Percentiles rank a stretch among this genome's conserved stretches.
Evolutionary conservation across 345 rosid genomes (phyloP).

Genomic region (Dipteronia dyeriana): DNA sequence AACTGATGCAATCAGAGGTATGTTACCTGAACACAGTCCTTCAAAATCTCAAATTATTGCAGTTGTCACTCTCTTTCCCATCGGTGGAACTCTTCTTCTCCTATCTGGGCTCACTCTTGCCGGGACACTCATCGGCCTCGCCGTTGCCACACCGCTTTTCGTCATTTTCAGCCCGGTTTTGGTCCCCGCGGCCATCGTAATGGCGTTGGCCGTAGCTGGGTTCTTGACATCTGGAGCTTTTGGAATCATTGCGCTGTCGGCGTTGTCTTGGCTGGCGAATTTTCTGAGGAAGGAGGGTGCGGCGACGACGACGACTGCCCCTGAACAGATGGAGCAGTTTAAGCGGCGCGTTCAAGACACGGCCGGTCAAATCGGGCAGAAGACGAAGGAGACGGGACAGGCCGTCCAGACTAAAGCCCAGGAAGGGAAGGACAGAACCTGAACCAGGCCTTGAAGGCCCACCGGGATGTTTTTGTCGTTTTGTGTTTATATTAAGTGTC

Average conservation of each 20-base stretch:
- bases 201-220: slow-evolving; percentile 38
- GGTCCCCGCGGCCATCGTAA: slow-evolving; percentile 36
- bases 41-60: slow-evolving; percentile 33
- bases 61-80: slow-evolving; percentile 31
- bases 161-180: slow-evolving; percentile 48
- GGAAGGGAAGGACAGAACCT: slow-evolving; percentile 16
- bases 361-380: slow-evolving; percentile 31
- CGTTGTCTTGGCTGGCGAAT: slow-evolving; percentile 35
- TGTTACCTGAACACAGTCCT: slow-evolving; percentile 21
- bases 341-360: slow-evolving; percentile 25
- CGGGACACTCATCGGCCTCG: slow-evolving; percentile 37
- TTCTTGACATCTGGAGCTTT: slow-evolving; percentile 48
- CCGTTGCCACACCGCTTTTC: slow-evolving; percentile 41
- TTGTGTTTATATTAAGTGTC: background rate
- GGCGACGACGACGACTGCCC: background rate
- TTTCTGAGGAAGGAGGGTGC: slow-evolving; percentile 18
- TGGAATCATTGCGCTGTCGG: slow-evolving; percentile 45
- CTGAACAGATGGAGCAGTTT: slow-evolving; percentile 22
- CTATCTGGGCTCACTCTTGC: slow-evolving; percentile 38
- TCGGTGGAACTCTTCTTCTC: slow-evolving; percentile 36
- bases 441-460: background rate
- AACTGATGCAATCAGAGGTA: slow-evolving; percentile 1
- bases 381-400: slow-evolving; percentile 36
- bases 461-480: background rate
- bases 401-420: slow-evolving; percentile 33